Evolutionary conservation across 352 stramenopile species (phyloP), one percentile per base, ranked within the genome.

Genomic region (Globisporangium spinosum): DNA sequence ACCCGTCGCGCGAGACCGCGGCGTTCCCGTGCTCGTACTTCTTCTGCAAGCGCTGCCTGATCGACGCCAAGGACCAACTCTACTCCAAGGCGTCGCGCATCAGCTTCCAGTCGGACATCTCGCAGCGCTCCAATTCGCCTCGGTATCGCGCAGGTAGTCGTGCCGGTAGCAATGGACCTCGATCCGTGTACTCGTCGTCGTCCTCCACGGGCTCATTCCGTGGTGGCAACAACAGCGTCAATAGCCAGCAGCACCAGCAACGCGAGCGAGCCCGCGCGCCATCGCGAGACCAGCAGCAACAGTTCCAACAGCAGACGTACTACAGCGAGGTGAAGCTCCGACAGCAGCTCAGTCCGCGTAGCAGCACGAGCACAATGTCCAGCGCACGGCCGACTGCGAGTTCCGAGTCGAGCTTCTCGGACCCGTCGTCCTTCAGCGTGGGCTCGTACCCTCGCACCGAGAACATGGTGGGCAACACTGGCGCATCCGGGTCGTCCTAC

Each of bases 1-100:
- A 87, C 51, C 80, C 82, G 40, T 76, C 70, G 7, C 77, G 76
- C 65, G 68, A 77, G 56, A 83, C 77, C 3, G 70, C 71, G 58
- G 78, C 76, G 58, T 89, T 86, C 65, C 80, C 80, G 38, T 90
- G 79, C 65, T 76, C 72, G 23, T 79, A 78, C 65, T 70, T 75
- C 32, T 90, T 90, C 65, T 90, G 82, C 71, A 86, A 86, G 62
- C 72, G 76, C 34, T 86, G 78, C 23, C 64, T 86, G 53, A 80
- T 72, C 58, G 75, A 82, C 22, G 73, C 72, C 3, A 83, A 83
- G 59, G 78, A 82, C 17, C 78, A 78, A 13, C 51, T 80, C 7
- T 83, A 82, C 49, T 66, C 69, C 43, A 79, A 76, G 32, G 61
- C 65, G 3, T 58, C 63, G 35, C 74, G 74, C 25, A 51, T 79